These are phyloP conservation scores for Sporothrix variecibatus DNA, from an alignment of 2,329 filamentous ascomycete species.

Conservation along the genomic window DNA sequence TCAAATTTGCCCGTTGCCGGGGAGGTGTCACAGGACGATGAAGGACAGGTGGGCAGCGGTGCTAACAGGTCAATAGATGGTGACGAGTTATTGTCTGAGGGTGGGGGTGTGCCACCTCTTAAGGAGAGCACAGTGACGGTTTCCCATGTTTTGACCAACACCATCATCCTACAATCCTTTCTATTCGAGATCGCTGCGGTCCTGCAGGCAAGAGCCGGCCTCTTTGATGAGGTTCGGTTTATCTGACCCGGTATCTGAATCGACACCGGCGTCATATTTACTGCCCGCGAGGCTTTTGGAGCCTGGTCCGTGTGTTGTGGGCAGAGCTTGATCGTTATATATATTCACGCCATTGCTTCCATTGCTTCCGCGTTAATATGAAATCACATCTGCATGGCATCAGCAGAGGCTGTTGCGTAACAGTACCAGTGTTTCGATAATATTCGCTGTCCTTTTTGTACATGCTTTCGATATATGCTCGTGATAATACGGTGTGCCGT, in stretches of 20 bases:
- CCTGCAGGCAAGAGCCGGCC: constrained; percentile 70
- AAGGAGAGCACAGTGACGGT: constrained; percentile 60
- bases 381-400: not conserved
- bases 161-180: constrained; percentile 78
- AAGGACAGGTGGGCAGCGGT: constrained; percentile 6
- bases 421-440: not conserved
- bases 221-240: constrained; percentile 77
- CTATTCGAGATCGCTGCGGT: constrained; percentile 74
- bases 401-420: not conserved
- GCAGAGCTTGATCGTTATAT: not conserved
- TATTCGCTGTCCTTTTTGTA: not conserved
- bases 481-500: too few relatives aligned
- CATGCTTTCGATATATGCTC: too few relatives aligned
- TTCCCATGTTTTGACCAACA: constrained; percentile 77
- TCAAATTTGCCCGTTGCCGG: not conserved
- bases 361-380: not conserved
- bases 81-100: constrained; percentile 27
- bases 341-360: not conserved
- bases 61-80: constrained; percentile 24
- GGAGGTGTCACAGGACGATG: not conserved
- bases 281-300: not conserved
- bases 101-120: constrained; percentile 28
- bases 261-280: too few relatives aligned
- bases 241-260: constrained; percentile 35
- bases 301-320: not conserved